phyloP scores from a whole-genome alignment of 73 alveolate genomes.

The Paramecium sexaurelia region DNA sequence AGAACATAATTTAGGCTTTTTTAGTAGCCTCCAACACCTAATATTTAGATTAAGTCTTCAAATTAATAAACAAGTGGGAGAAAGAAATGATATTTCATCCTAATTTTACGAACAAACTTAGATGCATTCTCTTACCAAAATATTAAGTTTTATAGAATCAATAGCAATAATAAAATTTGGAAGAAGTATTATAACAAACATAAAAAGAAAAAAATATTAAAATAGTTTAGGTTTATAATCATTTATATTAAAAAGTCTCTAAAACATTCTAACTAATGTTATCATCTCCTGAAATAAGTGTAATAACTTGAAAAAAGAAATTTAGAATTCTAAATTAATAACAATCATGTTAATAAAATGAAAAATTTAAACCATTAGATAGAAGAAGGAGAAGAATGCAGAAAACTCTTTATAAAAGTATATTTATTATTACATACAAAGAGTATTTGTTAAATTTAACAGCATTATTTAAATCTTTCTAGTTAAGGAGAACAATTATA shows the following conservation, averaged over 20 bases:
- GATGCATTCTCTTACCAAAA: neutral
- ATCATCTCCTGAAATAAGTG: neutral
- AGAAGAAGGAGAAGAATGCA: slow-evolving; percentile 29
- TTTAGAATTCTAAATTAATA: neutral
- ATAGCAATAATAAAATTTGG: neutral
- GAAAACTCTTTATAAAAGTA: neutral
- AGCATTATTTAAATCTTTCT: neutral
- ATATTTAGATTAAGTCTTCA: neutral
- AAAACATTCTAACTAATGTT: neutral
- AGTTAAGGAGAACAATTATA: neutral
- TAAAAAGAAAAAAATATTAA: neutral
- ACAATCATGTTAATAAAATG: neutral
- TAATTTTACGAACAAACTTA: neutral
- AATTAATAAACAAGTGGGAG: neutral
- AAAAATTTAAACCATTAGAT: neutral
- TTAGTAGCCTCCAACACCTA: neutral
- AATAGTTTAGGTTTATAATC: neutral
- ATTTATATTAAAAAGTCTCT: neutral
- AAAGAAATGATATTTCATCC: neutral
- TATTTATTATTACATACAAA: neutral
- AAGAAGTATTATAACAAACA: neutral
- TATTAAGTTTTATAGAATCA: neutral
- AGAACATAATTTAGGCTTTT: neutral
- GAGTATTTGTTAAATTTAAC: neutral
- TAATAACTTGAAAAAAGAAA: neutral